Evolutionary conservation across 1,284 basidiomycete species (phyloP), one percentile per base, ranked within the genome.

Genomic region (Cutaneotrichosporon dermatis): DNA sequence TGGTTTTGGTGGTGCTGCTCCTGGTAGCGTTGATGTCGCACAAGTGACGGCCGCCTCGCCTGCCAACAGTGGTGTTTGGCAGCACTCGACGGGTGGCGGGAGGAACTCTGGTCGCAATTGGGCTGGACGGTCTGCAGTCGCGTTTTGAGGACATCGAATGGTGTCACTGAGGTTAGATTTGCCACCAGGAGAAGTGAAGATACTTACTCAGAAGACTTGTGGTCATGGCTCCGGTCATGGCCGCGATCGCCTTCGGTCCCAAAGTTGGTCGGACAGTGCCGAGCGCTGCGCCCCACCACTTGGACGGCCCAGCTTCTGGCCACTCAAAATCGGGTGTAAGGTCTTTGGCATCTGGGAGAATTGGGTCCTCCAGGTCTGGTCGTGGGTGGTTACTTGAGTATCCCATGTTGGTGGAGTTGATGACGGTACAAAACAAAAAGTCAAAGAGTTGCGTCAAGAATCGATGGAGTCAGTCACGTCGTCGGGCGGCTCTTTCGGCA

Each of bases 101-200:
- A 60, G 43, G 46, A 40, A 62, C 34, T 59, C 51, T 7, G 58
- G 58, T 1, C 57, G 62, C 39, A 68, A 37, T 64, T 61, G 1
- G 78, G 77, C 60, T 66, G 72, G 3, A 74, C 71, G 2, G 78
- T 78, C 57, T 79, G 78, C 35, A 79, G 58, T 34, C 78, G 65
- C 6, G 78, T 79, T 57, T 79, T 79, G 55, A 79, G 69, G 10
- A 79, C 78, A 60, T 79, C 78, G 52, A 79, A 79, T 0, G 78
- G 78, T 1, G 78, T 79, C 78, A 79, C 78, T 79, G 35, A 34
- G 37, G 56, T 54, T 46, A 54, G 56, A 40, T n/a, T 33, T 37
- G 40, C 15, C 44, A 13, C 37, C 50, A 8, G 7, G 9, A 33
- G 45, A 42, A 12, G 9, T 12, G 39, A 42, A 15, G 41, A 15